These are phyloP conservation scores for Glebionis coronaria DNA, from an alignment of 129 eudicot species.

Conservation along the genomic window DNA sequence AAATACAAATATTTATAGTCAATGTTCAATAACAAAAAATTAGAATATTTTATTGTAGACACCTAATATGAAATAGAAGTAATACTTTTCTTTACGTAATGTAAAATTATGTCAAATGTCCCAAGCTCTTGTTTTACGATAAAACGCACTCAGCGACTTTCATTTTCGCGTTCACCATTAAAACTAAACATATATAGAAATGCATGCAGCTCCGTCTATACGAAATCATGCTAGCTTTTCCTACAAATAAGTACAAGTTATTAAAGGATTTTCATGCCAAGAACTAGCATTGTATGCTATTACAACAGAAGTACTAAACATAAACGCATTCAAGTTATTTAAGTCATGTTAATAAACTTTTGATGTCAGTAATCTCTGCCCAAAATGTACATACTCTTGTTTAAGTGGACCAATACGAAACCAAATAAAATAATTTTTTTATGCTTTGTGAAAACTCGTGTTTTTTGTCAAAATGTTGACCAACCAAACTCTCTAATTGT, in stretches of 20 bases:
- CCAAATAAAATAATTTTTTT: slow-evolving; percentile 15
- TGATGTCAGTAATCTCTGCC: not conserved
- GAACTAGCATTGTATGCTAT: not conserved
- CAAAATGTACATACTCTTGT: not conserved
- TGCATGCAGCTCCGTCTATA: not conserved
- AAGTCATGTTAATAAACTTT: too few relatives aligned
- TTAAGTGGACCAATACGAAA: slow-evolving; percentile 18
- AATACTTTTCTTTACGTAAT: too few relatives aligned
- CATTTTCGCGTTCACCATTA: too few relatives aligned
- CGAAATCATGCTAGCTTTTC: not conserved
- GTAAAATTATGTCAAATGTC: too few relatives aligned
- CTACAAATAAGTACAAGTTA: not conserved
- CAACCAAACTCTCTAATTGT: slow-evolving; percentile 3
- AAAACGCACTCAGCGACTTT: too few relatives aligned
- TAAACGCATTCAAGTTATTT: too few relatives aligned
- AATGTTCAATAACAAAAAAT: too few relatives aligned
- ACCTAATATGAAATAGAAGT: too few relatives aligned
- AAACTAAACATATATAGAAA: too few relatives aligned
- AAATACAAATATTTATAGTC: too few relatives aligned
- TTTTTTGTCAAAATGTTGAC: slow-evolving; percentile 30
- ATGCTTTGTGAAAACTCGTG: slow-evolving; percentile 21
- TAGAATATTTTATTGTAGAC: too few relatives aligned
- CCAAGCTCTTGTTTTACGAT: too few relatives aligned
- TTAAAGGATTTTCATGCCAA: not conserved
- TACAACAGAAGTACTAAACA: not conserved